A percentile compares a stretch with the other conserved stretches of the same genome.
phyloP scores from a whole-genome alignment of 1,284 basidiomycete species.

The Tilletia walkeri region DNA sequence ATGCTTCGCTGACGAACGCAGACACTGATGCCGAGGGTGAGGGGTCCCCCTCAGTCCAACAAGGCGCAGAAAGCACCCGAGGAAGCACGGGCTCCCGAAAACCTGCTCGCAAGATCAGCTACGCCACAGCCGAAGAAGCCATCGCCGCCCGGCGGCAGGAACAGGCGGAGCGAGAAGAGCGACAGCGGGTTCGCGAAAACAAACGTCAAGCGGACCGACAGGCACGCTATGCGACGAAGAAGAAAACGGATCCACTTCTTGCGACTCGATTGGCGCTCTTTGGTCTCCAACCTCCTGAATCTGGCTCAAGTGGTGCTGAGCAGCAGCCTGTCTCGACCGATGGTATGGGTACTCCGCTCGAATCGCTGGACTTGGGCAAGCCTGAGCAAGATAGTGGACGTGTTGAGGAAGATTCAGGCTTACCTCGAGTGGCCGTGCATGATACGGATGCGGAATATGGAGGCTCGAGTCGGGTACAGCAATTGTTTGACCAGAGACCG shows the following conservation, averaged over 20 bases:
- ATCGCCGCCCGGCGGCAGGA: conserved; percentile 32
- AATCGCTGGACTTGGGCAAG: background rate
- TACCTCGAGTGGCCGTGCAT: too few species aligned
- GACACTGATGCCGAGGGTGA: background rate
- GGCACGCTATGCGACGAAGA: conserved; percentile 36
- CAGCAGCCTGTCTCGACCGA: background rate
- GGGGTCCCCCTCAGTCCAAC: background rate
- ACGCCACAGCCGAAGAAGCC: conserved; percentile 38
- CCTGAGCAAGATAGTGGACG: background rate
- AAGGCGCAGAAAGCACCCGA: background rate
- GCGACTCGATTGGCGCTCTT: conserved; percentile 35
- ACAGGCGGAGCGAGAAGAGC: conserved; percentile 28
- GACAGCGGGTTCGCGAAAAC: conserved; percentile 28
- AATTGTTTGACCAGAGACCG: background rate
- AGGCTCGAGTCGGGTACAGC: too few species aligned
- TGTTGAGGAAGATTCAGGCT: too few species aligned
- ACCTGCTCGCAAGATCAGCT: conserved; percentile 16
- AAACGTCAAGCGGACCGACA: conserved; percentile 29
- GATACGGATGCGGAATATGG: too few species aligned
- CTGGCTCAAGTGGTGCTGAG: background rate
- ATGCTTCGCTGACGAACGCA: background rate
- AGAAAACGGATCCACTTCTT: conserved; percentile 39
- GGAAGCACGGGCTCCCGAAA: background rate
- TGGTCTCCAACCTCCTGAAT: conserved; percentile 26
- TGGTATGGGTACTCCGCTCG: background rate